Base-by-base conservation (phyloP, 805 yeast genomes). In the Yarrowia deformans region DNA sequence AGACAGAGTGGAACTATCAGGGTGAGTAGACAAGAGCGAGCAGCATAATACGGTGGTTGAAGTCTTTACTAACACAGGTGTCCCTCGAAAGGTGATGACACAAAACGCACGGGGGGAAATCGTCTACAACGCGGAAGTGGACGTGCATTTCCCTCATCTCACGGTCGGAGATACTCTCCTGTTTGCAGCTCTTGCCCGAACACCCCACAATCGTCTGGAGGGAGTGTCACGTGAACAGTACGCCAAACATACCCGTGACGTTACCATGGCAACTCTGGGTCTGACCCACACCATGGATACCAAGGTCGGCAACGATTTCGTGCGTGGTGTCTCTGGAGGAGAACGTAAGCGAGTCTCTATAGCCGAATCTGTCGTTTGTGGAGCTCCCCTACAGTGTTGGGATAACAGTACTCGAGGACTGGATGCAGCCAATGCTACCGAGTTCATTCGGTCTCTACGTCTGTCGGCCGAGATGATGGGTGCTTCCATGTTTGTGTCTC, bases 321-420 rank as follows among this genome's bases (percentile, higher is more conserved):
- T 88, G 32, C 82, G 90, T 77, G 91, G 91, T 77, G 86, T 88
- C 63, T 87, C 90, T 45, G 91, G 91, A 74, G 91, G 91, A 79
- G 90, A 88, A 78, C 80, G 91, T 72, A 88, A 88, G 78, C 85
- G 91, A 79, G 90, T 87, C 29, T 86, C 90, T 3, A 83, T 88
- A 72, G 90, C 88, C 3, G 91, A 88, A 77, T 89, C 85, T 1
- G 45, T 49, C 19, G 50, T 60, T 14, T 67, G 68, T 75, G 81
- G 84, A 67, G 87, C 85, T 10, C 79, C 85, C 8, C 79, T 87
- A 23, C 86, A 81, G 72, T 86, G 89, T 71, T 87, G 88, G 85
- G 91, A 87, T 79, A 88, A 87, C 73, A 88, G 90, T 37, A 88
- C 91, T n/a, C 82, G 90, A 77, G 91, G 91, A 77, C 80, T 87